These are phyloP conservation scores for Starmera dryadoides DNA, from an alignment of 805 yeast species.

Conservation along the genomic window DNA sequence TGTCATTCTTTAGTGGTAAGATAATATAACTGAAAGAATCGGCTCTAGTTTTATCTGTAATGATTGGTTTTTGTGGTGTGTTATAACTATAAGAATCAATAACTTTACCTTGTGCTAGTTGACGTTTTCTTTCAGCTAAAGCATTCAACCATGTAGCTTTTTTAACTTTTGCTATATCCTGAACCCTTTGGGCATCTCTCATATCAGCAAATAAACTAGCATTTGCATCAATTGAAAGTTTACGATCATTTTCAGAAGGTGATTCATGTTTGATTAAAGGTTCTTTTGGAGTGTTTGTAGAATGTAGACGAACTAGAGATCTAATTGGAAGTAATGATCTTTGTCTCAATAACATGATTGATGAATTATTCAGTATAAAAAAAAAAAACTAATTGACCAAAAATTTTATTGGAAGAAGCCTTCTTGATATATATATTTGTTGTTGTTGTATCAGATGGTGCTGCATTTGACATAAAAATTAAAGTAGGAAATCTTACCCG, in stretches of 20 bases:
- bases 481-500: too few relatives aligned
- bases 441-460: too few relatives aligned
- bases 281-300: not conserved
- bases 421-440: too few relatives aligned
- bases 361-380: not conserved
- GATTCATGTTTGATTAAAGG: not conserved
- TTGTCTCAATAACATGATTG: not conserved
- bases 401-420: too few relatives aligned
- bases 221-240: constrained; percentile 58
- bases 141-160: constrained; percentile 85
- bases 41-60: constrained; percentile 64
- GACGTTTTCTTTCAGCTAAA: constrained; percentile 61
- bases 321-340: not conserved
- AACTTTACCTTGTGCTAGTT: constrained; percentile 64
- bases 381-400: too few relatives aligned
- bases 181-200: constrained; percentile 41
- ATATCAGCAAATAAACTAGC: constrained; percentile 63
- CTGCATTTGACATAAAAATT: too few relatives aligned
- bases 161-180: constrained; percentile 22
- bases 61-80: constrained; percentile 62
- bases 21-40: constrained; percentile 70
- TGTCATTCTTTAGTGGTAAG: constrained; percentile 80
- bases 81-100: constrained; percentile 66
- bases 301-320: not conserved
- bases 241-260: not conserved